A percentile compares a stretch with the other conserved stretches of the same genome.
phyloP scores from a whole-genome alignment of 192 early-diverging fungal genomes.

The Mortierella hygrophila region DNA sequence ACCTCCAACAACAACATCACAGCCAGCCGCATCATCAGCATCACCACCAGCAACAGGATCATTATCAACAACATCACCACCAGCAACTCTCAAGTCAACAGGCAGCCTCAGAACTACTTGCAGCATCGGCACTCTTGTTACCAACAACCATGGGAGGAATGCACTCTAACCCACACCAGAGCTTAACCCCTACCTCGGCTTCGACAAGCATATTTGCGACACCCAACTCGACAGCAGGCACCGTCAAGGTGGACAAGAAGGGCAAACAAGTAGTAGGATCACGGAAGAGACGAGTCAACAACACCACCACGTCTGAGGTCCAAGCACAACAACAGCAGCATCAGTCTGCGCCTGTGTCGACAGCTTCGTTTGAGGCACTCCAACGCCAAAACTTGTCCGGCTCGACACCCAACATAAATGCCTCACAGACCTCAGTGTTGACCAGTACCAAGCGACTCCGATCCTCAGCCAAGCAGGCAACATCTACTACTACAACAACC shows the following conservation, averaged over 20 bases:
- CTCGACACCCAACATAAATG: not conserved
- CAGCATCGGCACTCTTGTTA: slow-evolving; percentile 17
- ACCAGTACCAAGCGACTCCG: not conserved
- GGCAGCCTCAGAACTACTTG: slow-evolving; percentile 23
- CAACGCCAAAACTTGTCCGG: slow-evolving; percentile 1
- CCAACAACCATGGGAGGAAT: slow-evolving; percentile 12
- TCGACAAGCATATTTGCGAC: slow-evolving; percentile 4
- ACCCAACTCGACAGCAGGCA: not conserved
- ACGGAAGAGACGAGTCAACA: slow-evolving; percentile 18
- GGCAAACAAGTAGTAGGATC: slow-evolving; percentile 13
- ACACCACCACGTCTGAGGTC: not conserved
- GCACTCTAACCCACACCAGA: not conserved
- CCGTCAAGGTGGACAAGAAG: slow-evolving; percentile 9
- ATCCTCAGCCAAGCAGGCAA: not conserved
- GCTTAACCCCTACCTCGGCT: not conserved
- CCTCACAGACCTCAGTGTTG: not conserved
- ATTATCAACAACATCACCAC: slow-evolving; percentile 5
- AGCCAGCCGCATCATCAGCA: not conserved
- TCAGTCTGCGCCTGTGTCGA: not conserved
- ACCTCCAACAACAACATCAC: not conserved
- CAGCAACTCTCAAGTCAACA: slow-evolving; percentile 12
- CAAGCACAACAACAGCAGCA: slow-evolving; percentile 1
- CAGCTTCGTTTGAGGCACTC: slow-evolving; percentile 4
- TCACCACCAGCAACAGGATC: not conserved
- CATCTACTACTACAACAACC: not conserved